phyloP scores from a whole-genome alignment of 1,139 yeast species.

The Schizosaccharomyces versatilis region DNA sequence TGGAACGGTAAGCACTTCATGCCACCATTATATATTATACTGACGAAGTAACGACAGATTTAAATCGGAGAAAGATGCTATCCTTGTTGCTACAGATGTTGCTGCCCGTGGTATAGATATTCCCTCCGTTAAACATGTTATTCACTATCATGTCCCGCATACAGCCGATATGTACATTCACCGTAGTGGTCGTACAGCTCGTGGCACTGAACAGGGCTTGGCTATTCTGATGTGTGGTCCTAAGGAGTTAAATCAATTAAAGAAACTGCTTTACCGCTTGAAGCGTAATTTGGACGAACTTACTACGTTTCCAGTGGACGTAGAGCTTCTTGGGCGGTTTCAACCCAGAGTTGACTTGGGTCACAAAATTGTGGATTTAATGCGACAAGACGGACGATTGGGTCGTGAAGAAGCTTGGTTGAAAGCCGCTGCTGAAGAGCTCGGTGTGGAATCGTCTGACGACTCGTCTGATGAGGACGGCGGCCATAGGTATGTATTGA shows the following conservation, averaged over 20 bases:
- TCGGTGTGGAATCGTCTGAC: slow-evolving; percentile 46
- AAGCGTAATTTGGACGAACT: slow-evolving; percentile 38
- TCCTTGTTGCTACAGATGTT: slow-evolving; percentile 83
- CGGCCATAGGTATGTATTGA: not conserved
- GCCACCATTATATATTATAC: slow-evolving; percentile 31
- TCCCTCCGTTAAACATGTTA: slow-evolving; percentile 75
- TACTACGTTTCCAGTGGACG: slow-evolving; percentile 53
- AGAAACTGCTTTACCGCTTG: slow-evolving; percentile 35
- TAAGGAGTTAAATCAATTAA: slow-evolving; percentile 29
- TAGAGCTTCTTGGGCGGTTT: slow-evolving; percentile 47
- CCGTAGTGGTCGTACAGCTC: slow-evolving; percentile 93
- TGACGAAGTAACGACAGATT: slow-evolving; percentile 18
- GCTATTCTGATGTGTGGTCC: slow-evolving; percentile 84
- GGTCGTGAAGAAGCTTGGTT: slow-evolving; percentile 33
- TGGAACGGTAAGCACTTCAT: slow-evolving; percentile 26
- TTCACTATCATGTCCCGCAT: slow-evolving; percentile 86
- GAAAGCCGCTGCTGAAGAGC: slow-evolving; percentile 74
- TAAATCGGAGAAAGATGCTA: slow-evolving; percentile 28
- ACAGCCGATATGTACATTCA: slow-evolving; percentile 88
- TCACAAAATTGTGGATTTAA: slow-evolving; percentile 50
- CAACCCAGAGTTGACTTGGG: slow-evolving; percentile 50
- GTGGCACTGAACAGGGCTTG: slow-evolving; percentile 76
- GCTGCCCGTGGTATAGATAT: slow-evolving; percentile 97
- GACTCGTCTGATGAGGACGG: slow-evolving; percentile 24
- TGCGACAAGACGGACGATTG: slow-evolving; percentile 14